Evolutionary conservation across 2,329 filamentous ascomycete genomes (phyloP).

Genomic region (Rutstroemia sp.): DNA sequence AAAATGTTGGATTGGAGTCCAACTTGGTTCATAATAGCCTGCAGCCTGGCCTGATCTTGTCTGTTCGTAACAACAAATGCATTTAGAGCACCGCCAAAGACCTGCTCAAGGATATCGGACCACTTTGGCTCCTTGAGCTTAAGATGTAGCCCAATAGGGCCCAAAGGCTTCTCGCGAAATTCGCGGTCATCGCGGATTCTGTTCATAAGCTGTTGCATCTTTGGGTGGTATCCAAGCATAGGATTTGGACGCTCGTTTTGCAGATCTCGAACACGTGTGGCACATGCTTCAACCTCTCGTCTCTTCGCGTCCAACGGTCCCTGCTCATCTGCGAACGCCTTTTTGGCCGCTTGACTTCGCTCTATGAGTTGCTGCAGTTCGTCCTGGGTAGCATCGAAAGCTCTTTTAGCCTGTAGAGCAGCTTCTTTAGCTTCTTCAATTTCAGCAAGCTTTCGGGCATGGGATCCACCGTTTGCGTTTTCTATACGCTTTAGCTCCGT

Average conservation of each 20-base stretch:
- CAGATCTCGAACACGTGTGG: slow-evolving; percentile 45
- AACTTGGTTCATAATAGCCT: slow-evolving; percentile 53
- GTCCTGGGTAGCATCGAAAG: slow-evolving; percentile 35
- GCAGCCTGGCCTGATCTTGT: slow-evolving; percentile 64
- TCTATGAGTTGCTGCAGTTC: slow-evolving; percentile 32
- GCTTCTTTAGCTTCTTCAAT: slow-evolving; percentile 50
- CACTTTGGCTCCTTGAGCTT: slow-evolving; percentile 72
- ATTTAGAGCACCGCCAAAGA: slow-evolving; percentile 61
- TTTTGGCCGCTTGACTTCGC: slow-evolving; percentile 29
- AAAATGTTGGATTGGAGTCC: slow-evolving; percentile 45
- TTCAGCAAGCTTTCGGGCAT: slow-evolving; percentile 52
- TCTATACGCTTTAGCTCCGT: slow-evolving; percentile 56
- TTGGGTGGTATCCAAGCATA: slow-evolving; percentile 56
- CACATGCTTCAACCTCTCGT: slow-evolving; percentile 45
- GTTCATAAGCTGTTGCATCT: slow-evolving; percentile 55
- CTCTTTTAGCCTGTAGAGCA: slow-evolving; percentile 37
- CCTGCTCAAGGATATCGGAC: slow-evolving; percentile 74
- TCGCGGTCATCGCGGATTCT: slow-evolving; percentile 62
- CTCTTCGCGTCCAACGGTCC: slow-evolving; percentile 37
- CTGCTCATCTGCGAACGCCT: slow-evolving; percentile 28
- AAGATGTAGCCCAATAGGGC: slow-evolving; percentile 75
- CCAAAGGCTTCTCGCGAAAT: slow-evolving; percentile 68
- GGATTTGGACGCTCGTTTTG: slow-evolving; percentile 50
- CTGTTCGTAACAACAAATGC: slow-evolving; percentile 78
- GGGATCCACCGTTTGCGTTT: slow-evolving; percentile 61